phyloP scores from a whole-genome alignment of 257 asterid species.

The Eustoma russellianum region DNA sequence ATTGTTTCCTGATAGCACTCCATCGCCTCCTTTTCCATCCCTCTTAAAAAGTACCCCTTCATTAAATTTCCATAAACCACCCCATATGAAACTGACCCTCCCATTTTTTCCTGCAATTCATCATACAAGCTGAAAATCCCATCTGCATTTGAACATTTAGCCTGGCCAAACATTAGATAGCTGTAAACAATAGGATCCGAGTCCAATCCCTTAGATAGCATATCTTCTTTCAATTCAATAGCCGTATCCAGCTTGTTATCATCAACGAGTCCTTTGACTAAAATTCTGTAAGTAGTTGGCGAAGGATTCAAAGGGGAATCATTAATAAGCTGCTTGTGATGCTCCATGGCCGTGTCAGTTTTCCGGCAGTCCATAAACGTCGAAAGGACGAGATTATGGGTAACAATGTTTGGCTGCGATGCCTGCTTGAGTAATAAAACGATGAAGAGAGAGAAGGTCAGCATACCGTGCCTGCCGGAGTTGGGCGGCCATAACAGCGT shows the following conservation, averaged over 20 bases:
- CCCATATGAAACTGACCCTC: constrained; percentile 53
- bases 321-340: constrained; percentile 59
- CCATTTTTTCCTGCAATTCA: constrained; percentile 73
- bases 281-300: constrained; percentile 59
- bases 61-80: constrained; percentile 73
- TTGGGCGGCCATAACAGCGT: constrained; percentile 78
- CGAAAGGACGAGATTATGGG: constrained; percentile 58
- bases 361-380: constrained; percentile 76
- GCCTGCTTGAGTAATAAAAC: constrained; percentile 87
- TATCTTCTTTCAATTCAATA: constrained; percentile 55
- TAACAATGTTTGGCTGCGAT: constrained; percentile 63
- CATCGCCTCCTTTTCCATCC: constrained; percentile 80
- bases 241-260: constrained; percentile 54
- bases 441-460: constrained; percentile 75
- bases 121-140: constrained; percentile 57
- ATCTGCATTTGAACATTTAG: constrained; percentile 43
- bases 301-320: constrained; percentile 70
- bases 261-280: constrained; percentile 73
- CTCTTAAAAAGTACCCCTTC: constrained; percentile 85
- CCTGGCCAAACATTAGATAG: constrained; percentile 66
- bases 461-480: constrained; percentile 70
- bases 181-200: constrained; percentile 59
- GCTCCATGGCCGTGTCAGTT: constrained; percentile 75
- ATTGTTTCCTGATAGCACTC: constrained; percentile 53
- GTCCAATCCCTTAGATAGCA: constrained; percentile 49